Percentiles rank a stretch among this genome's conserved stretches.
These are phyloP conservation scores for Bjerkandera adusta DNA, from an alignment of 1,284 basidiomycete species.

Conservation along the genomic window DNA sequence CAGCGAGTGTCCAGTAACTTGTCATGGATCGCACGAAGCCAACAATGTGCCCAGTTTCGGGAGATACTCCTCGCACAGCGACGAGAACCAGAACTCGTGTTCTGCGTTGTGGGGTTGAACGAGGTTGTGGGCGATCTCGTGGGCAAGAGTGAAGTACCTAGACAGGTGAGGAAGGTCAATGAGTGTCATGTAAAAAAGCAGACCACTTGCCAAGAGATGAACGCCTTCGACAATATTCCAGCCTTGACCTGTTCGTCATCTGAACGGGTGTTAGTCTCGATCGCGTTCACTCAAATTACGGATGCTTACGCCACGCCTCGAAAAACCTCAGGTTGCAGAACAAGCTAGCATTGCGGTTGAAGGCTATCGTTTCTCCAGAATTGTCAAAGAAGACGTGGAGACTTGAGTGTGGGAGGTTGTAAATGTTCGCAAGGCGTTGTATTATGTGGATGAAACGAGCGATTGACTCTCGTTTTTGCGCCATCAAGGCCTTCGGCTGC, in stretches of 20 bases:
- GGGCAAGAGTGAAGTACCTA: constrained; percentile 90
- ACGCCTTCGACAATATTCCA: constrained; percentile 65
- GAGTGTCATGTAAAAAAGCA: not conserved
- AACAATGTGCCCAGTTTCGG: too few relatives aligned
- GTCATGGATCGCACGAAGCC: too few relatives aligned
- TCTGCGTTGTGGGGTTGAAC: constrained; percentile 78
- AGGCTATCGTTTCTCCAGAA: constrained; percentile 84
- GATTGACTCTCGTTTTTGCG: constrained; percentile 50
- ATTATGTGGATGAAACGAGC: constrained; percentile 72
- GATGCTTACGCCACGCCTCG: constrained; percentile 79
- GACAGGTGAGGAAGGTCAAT: not conserved
- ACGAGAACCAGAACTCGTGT: constrained; percentile 93
- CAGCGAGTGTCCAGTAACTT: too few relatives aligned
- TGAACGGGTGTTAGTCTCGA: constrained; percentile 25
- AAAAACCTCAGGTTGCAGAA: constrained; percentile 91
- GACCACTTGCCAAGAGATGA: constrained; percentile 68
- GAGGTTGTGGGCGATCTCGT: constrained; percentile 88
- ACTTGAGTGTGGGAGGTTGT: constrained; percentile 63
- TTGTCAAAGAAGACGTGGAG: constrained; percentile 89
- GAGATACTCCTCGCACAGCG: constrained; percentile 74
- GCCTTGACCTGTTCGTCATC: constrained; percentile 68
- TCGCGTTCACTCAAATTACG: not conserved
- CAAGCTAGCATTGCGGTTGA: constrained; percentile 88
- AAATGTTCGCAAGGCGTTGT: constrained; percentile 54
- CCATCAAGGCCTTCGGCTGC: constrained; percentile 47